Percentiles rank a stretch among this genome's conserved stretches.
Conservation (phyloP, 2,329 filamentous ascomycete genomes). For the Colletotrichum musicola region DNA sequence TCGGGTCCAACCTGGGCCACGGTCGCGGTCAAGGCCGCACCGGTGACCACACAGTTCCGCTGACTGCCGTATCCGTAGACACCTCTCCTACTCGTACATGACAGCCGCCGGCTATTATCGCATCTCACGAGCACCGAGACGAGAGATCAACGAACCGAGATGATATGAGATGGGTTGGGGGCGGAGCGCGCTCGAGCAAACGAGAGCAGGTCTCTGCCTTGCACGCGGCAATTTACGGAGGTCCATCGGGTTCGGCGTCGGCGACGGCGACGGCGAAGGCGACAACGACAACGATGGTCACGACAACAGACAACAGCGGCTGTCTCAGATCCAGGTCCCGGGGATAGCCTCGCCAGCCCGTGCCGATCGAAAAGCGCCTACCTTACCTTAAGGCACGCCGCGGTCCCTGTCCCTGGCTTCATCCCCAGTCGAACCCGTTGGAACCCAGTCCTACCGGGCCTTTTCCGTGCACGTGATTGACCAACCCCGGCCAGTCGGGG, state of each 20-base stretch:
- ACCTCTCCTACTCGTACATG: too few relatives aligned
- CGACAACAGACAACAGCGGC: not conserved
- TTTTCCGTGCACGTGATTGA: constrained; percentile 32
- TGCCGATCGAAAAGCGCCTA: constrained; percentile 27
- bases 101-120: too few relatives aligned
- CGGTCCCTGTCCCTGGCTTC: constrained; percentile 12
- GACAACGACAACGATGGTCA: constrained; percentile 12
- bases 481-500: constrained; percentile 7
- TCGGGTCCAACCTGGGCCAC: too few relatives aligned
- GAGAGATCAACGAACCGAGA: constrained; percentile 4
- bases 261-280: constrained; percentile 13
- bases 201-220: too few relatives aligned
- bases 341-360: constrained; percentile 12
- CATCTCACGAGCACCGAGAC: constrained; percentile 3
- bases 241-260: constrained; percentile 14
- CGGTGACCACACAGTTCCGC: not conserved
- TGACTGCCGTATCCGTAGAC: too few relatives aligned
- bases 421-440: constrained; percentile 1
- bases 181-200: too few relatives aligned
- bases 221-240: not conserved
- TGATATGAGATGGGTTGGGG: not conserved
- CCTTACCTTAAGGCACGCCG: constrained; percentile 9
- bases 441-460: constrained; percentile 19
- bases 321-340: constrained; percentile 22
- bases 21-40: not conserved